Evolutionary conservation across 2,329 filamentous ascomycete genomes (phyloP), one percentile per base, ranked within the genome.

Genomic region (Cladosporium sp.): DNA sequence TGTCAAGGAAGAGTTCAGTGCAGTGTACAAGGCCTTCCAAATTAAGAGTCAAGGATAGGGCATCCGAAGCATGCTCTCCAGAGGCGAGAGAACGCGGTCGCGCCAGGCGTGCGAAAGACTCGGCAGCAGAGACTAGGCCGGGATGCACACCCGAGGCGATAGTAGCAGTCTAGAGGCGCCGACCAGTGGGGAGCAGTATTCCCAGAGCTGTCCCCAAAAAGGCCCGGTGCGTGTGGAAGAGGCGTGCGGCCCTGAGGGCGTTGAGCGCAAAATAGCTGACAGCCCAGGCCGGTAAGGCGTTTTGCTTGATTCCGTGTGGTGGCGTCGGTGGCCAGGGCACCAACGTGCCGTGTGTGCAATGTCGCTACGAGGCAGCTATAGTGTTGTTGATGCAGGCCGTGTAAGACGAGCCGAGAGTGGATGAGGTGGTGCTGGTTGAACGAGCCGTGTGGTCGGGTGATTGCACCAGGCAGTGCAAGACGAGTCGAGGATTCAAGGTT

Each of bases 111-210:
- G 51, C 61, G 51, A 38, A 47, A 44, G 61, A 64, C 61, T 64
- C 61, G 61, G 61, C 61, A 64, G 34, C 36, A 47, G 36, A 14
- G 34, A 57, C 61, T 64, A 57, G 61, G 60, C 28, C 60, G 60
- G 60, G 32, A 63, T 36, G 21, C 12, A 47, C 15, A 57, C 51
- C 61, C 60, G 49, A 63, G 34, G 60, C 60, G 60, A 63, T 63
- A 55, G 60, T 54, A 49, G 47, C 41, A 38, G 60, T 36, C 44
- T 51, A 55, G 52, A 32, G 26, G 52, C 52, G 52, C 52, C 52
- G 30, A 34, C 60, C 60, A 64, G 30, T 54, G 47, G 44, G 28
- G 51, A 52, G 21, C 34, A 55, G 61, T 24, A 18, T 54, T 54
- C 15, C 5, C 28, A 55, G 52, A 21, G 28, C 28, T 47, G 21